These are phyloP conservation scores for Conticribra guillardii DNA, from an alignment of 108 stramenopile species.

Conservation along the genomic window DNA sequence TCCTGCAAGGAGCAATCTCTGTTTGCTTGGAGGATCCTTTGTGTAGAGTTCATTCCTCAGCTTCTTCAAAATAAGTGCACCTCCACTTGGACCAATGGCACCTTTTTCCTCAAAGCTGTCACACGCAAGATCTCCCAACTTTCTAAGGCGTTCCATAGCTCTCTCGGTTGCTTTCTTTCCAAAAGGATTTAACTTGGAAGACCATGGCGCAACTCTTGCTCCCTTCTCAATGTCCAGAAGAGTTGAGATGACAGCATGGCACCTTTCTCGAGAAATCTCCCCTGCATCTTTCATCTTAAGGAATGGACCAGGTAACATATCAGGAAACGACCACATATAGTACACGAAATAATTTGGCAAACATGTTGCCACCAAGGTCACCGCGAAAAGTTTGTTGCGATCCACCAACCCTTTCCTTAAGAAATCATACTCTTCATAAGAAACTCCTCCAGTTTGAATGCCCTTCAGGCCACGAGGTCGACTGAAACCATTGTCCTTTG, in stretches of 20 bases:
- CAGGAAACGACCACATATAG: constrained; percentile 79
- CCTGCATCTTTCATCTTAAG: constrained; percentile 48
- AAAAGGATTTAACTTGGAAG: constrained; percentile 82
- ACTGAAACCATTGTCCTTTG: neutral
- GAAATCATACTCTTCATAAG: constrained; percentile 74
- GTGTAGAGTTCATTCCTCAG: constrained; percentile 50
- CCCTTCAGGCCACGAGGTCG: constrained; percentile 45
- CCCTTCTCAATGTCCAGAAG: constrained; percentile 69
- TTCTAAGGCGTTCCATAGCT: constrained; percentile 45
- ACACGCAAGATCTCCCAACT: constrained; percentile 18
- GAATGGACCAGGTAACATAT: constrained; percentile 82
- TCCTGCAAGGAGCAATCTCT: constrained; percentile 33
- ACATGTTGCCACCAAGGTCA: constrained; percentile 66
- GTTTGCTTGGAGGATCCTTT: constrained; percentile 20
- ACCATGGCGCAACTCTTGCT: constrained; percentile 61
- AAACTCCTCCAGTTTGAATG: constrained; percentile 32
- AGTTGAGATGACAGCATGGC: constrained; percentile 72
- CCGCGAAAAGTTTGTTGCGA: constrained; percentile 69
- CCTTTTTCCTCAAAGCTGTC: constrained; percentile 13
- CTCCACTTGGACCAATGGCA: constrained; percentile 45
- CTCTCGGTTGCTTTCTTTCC: constrained; percentile 55
- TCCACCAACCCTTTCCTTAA: constrained; percentile 78
- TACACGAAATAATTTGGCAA: constrained; percentile 79
- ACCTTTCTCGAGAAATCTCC: constrained; percentile 61
- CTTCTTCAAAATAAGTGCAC: constrained; percentile 38